Conservation (phyloP, 768 basidiomycete species). For the Mycena rebaudengoi region DNA sequence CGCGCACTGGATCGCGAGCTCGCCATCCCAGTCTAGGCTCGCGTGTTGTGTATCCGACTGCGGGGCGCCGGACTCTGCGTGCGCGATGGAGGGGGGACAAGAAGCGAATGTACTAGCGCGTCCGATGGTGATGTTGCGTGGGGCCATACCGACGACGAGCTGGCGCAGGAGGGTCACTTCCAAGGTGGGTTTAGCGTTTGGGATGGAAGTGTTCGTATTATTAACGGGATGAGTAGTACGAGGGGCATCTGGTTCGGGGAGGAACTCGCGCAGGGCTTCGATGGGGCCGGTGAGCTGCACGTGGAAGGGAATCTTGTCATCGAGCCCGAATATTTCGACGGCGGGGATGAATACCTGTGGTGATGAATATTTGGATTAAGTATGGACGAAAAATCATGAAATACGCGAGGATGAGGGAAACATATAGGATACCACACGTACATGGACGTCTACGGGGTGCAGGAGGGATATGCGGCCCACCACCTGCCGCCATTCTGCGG, state of each 20-base stretch:
- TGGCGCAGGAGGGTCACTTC: constrained; percentile 8
- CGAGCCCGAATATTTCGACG: not conserved
- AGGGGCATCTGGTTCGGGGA: not conserved
- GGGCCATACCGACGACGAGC: not conserved
- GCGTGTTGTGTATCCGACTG: not conserved
- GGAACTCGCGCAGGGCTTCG: constrained; percentile 1
- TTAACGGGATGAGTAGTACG: too few species aligned
- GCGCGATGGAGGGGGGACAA: not conserved
- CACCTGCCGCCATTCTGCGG: constrained; percentile 5
- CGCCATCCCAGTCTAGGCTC: constrained; percentile 14
- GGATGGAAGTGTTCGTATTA: too few species aligned
- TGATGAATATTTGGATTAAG: too few species aligned
- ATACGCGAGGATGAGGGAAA: not conserved
- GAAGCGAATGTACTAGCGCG: too few species aligned
- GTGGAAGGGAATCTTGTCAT: constrained; percentile 7
- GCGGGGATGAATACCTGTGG: constrained; percentile 14
- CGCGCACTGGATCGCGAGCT: not conserved
- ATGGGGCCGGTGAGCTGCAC: constrained; percentile 6
- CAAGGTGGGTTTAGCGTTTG: not conserved
- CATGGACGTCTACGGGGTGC: not conserved
- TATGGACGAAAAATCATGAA: not conserved
- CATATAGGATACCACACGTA: not conserved
- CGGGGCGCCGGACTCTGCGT: not conserved
- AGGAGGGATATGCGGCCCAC: not conserved
- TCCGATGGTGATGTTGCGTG: not conserved